These are phyloP conservation scores for Vigna trinervia DNA, from an alignment of 306 rosid species.

Conservation along the genomic window DNA sequence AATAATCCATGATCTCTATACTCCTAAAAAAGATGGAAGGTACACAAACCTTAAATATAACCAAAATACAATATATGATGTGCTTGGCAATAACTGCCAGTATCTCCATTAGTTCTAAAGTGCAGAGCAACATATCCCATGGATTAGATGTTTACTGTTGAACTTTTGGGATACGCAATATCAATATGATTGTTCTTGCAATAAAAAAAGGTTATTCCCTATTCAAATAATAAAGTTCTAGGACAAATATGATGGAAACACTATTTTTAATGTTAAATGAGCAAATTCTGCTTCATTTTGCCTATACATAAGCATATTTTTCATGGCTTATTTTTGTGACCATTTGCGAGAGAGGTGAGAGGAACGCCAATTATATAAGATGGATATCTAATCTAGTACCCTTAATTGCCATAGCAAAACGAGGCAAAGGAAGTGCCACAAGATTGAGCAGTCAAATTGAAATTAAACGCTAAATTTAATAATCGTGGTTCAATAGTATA, in stretches of 20 bases:
- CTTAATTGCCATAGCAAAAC: background rate
- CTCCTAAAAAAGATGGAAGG: background rate
- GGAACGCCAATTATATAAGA: background rate
- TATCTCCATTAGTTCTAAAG: slow-evolving; percentile 2
- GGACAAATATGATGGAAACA: background rate
- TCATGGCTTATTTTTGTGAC: background rate
- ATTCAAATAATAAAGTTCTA: background rate
- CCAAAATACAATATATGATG: background rate
- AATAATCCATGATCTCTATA: background rate
- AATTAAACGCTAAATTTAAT: background rate
- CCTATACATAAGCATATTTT: too few species aligned
- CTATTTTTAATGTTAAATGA: background rate
- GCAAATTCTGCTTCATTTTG: background rate
- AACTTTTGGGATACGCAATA: background rate
- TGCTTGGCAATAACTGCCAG: background rate
- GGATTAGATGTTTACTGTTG: background rate
- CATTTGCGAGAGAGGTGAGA: background rate
- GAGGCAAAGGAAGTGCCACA: background rate
- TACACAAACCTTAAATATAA: background rate
- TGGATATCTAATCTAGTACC: background rate
- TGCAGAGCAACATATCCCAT: background rate
- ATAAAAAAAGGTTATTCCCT: background rate
- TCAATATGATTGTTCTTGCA: slow-evolving; percentile 15
- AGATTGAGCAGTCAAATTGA: background rate
- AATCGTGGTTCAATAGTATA: background rate